phyloP scores from a whole-genome alignment of 2,329 filamentous ascomycete species.

The Aspergillus brunneoviolaceus region DNA sequence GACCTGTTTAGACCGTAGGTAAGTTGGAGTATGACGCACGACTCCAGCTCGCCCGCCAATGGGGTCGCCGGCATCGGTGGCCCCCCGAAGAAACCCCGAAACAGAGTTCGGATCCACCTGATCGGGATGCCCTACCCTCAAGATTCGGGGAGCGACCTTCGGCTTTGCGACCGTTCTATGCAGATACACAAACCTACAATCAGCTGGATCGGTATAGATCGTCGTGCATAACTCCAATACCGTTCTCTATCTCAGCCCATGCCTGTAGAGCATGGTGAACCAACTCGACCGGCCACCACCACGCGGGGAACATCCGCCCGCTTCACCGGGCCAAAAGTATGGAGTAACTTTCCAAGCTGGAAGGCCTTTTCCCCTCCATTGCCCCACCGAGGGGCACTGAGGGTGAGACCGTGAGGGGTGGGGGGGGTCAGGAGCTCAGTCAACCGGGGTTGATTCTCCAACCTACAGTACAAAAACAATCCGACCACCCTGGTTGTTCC shows the following conservation, averaged over 20 bases:
- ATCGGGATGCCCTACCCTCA: neutral
- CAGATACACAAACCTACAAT: too few species aligned
- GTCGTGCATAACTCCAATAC: too few species aligned
- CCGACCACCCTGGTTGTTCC: neutral
- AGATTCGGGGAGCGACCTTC: neutral
- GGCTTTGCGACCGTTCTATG: neutral
- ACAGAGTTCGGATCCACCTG: neutral
- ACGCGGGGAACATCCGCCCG: neutral
- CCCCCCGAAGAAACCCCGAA: constrained; percentile 3
- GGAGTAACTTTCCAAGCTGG: neutral
- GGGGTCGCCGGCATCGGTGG: neutral
- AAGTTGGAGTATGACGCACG: neutral
- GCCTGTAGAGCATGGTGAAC: too few species aligned
- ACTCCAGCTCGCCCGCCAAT: neutral
- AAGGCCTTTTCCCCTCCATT: too few species aligned
- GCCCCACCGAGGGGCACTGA: neutral
- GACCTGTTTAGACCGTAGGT: too few species aligned
- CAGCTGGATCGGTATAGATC: too few species aligned
- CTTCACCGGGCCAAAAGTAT: neutral
- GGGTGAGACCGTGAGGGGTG: neutral
- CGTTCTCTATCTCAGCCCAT: too few species aligned
- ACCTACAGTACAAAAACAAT: neutral
- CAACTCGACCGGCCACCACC: neutral
- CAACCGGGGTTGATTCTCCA: neutral
- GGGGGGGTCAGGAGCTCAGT: neutral